These are phyloP conservation scores for Lathyrus aphaca DNA, from an alignment of 306 rosid species.

Conservation along the genomic window DNA sequence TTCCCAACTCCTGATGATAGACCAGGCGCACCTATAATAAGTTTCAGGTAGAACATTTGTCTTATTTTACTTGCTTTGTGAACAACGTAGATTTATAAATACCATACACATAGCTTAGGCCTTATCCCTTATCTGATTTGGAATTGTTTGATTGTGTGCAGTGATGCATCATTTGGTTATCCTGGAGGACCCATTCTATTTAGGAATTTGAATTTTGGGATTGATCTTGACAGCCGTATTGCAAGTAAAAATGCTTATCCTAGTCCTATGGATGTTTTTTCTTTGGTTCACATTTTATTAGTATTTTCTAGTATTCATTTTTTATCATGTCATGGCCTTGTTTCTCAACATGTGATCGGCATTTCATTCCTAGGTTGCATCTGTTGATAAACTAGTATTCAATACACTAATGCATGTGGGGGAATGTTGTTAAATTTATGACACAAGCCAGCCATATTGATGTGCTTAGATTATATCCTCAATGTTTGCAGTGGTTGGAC, in stretches of 20 bases:
- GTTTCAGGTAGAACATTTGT: constrained; percentile 73
- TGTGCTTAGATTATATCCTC: constrained; percentile 36
- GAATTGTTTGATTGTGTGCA: constrained; percentile 45
- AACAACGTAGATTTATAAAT: constrained; percentile 29
- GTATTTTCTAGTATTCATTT: constrained; percentile 16
- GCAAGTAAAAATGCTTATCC: constrained; percentile 76
- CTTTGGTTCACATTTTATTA: constrained; percentile 23
- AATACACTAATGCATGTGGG: constrained; percentile 9
- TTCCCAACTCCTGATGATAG: constrained; percentile 99
- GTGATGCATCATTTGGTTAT: constrained; percentile 99
- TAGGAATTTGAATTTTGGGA: constrained; percentile 94
- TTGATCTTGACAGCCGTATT: constrained; percentile 96
- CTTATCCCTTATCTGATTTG: constrained; percentile 20
- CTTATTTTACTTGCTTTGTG: constrained; percentile 20
- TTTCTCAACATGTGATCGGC: constrained; percentile 16
- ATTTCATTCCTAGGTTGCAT: constrained; percentile 35
- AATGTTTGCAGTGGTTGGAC: constrained; percentile 92
- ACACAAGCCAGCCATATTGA: constrained; percentile 28
- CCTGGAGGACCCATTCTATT: constrained; percentile 91
- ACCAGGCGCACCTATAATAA: constrained; percentile 98
- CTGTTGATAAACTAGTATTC: constrained; percentile 29
- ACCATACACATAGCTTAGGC: constrained; percentile 9
- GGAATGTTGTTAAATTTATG: constrained; percentile 24
- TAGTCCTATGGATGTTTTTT: constrained; percentile 17
- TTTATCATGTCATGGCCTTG: constrained; percentile 16